Evolutionary conservation across 495 filamentous ascomycete species (phyloP).

Genomic region (Aspergillus panamensis): DNA sequence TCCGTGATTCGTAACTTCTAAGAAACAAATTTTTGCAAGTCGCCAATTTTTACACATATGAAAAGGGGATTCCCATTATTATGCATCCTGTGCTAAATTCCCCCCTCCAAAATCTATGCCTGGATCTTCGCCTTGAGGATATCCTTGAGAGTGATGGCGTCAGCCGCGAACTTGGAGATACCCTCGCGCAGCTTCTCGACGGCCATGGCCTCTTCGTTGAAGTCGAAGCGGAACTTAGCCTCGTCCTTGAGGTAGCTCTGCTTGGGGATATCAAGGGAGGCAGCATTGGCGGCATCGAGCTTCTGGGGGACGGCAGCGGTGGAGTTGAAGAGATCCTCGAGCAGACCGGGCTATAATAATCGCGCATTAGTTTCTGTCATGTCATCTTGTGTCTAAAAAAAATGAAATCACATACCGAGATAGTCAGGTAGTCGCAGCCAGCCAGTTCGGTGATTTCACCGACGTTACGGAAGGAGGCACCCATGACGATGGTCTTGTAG

Average conservation of each 20-base stretch:
- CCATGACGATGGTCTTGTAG: conserved; percentile 99
- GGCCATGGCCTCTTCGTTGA: conserved; percentile 99
- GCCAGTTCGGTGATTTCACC: conserved; percentile 98
- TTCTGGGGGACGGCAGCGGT: conserved; percentile 80
- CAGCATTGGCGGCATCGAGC: conserved; percentile 68
- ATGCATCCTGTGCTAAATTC: conserved; percentile 13
- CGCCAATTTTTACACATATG: conserved; percentile 28
- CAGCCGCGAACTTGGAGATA: conserved; percentile 98
- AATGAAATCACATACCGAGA: conserved; percentile 62
- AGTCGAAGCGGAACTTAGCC: conserved; percentile 90
- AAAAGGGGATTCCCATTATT: conserved; percentile 15
- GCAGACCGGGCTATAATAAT: conserved; percentile 68
- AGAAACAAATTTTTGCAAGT: conserved; percentile 19
- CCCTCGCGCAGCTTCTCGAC: conserved; percentile 98
- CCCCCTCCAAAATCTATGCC: conserved; percentile 34
- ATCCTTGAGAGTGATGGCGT: conserved; percentile 88
- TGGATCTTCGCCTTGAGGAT: conserved; percentile 84
- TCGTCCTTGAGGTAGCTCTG: conserved; percentile 89
- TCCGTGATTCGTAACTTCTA: conserved; percentile 38
- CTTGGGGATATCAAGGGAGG: conserved; percentile 72
- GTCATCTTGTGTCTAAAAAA: too few species aligned
- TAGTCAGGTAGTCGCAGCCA: conserved; percentile 98
- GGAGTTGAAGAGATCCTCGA: conserved; percentile 90
- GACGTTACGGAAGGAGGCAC: conserved; percentile 90
- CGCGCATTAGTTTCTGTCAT: not conserved